These are phyloP conservation scores for Magnusiomyces magnusii DNA, from an alignment of 1,139 yeast genomes.

Conservation along the genomic window DNA sequence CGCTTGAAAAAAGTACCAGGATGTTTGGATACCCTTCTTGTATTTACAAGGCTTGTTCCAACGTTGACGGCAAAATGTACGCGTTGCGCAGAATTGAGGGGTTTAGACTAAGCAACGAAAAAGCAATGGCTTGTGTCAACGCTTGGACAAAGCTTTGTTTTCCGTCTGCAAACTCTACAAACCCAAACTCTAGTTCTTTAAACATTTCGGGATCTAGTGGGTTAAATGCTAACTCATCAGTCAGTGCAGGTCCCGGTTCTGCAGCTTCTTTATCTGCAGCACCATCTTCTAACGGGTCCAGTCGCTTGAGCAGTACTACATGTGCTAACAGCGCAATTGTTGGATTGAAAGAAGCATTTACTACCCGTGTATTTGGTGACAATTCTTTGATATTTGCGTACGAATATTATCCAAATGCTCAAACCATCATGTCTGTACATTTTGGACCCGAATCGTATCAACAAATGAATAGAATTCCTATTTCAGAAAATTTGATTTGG, in stretches of 20 bases:
- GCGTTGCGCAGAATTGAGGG: slow-evolving; percentile 66
- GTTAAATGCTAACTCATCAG: background rate
- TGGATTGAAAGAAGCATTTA: slow-evolving; percentile 70
- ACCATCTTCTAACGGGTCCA: too few species aligned
- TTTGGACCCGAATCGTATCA: slow-evolving; percentile 34
- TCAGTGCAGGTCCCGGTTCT: too few species aligned
- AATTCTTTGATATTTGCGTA: slow-evolving; percentile 50
- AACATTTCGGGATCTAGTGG: background rate
- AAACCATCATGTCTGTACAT: slow-evolving; percentile 50
- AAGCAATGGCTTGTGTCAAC: slow-evolving; percentile 43
- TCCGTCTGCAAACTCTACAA: background rate
- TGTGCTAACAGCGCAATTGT: slow-evolving; percentile 39
- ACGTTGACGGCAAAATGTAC: slow-evolving; percentile 70
- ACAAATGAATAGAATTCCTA: slow-evolving; percentile 16
- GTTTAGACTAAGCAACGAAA: slow-evolving; percentile 53
- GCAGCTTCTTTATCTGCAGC: too few species aligned
- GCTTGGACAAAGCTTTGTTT: slow-evolving; percentile 42
- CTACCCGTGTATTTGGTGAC: slow-evolving; percentile 81
- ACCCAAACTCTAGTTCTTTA: background rate
- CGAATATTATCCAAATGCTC: slow-evolving; percentile 62
- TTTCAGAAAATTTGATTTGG: slow-evolving; percentile 70
- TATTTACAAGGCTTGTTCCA: slow-evolving; percentile 73
- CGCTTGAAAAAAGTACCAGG: slow-evolving; percentile 44
- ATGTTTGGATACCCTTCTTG: slow-evolving; percentile 57
- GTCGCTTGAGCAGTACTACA: background rate